Percentiles rank a stretch among this genome's conserved stretches.
Conservation (phyloP, 805 yeast genomes). For the Pichia occidentalis region DNA sequence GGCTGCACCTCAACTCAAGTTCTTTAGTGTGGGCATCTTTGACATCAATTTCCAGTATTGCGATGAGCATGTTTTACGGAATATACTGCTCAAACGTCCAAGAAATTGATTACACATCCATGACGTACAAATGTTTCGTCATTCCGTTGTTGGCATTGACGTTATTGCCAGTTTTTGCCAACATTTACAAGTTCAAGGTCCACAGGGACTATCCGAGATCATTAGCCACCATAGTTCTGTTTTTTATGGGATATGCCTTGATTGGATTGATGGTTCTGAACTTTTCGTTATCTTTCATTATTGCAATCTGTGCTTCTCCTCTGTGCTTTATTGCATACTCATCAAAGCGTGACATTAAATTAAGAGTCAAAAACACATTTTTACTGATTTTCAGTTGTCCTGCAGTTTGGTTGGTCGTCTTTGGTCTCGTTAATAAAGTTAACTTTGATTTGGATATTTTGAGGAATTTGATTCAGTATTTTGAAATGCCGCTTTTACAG, state of each 20-base stretch:
- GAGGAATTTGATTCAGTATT: conserved; percentile 29
- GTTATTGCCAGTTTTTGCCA: conserved; percentile 7
- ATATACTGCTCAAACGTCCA: conserved; percentile 11
- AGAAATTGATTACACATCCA: neutral
- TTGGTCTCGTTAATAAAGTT: conserved; percentile 22
- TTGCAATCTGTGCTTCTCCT: conserved; percentile 73
- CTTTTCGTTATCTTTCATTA: conserved; percentile 68
- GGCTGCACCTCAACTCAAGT: conserved; percentile 19
- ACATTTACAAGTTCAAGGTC: neutral
- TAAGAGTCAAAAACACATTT: conserved; percentile 17
- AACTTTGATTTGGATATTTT: conserved; percentile 25
- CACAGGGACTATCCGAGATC: conserved; percentile 21
- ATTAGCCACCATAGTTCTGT: conserved; percentile 31
- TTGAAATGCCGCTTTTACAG: conserved; percentile 15
- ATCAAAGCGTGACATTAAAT: conserved; percentile 7
- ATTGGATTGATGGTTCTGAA: conserved; percentile 74
- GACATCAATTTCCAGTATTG: conserved; percentile 25
- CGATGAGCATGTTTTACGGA: conserved; percentile 22
- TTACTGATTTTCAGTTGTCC: conserved; percentile 30
- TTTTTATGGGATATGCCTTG: conserved; percentile 60
- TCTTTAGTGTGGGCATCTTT: conserved; percentile 28
- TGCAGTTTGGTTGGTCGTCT: conserved; percentile 21
- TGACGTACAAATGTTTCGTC: conserved; percentile 12
- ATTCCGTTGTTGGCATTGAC: conserved; percentile 16
- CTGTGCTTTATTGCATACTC: conserved; percentile 52